Conservation (phyloP, 176 grass and related monocot species). For the Bromus sterilis region DNA sequence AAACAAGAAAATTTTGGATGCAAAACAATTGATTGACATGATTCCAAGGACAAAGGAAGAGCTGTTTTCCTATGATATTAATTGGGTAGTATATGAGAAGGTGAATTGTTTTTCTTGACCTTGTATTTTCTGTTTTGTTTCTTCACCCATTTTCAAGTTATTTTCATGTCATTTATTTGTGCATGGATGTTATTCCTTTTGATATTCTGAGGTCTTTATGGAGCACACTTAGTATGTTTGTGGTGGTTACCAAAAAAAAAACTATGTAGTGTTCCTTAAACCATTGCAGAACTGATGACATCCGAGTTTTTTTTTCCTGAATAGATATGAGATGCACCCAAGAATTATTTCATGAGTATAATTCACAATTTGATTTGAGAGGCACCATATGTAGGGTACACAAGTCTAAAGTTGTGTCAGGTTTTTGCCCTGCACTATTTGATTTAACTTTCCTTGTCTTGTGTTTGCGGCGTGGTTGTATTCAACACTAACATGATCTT, state of each 20-base stretch:
- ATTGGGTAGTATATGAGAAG: constrained; percentile 96
- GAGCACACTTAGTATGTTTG: background rate
- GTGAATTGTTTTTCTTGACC: constrained; percentile 27
- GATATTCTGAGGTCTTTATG: background rate
- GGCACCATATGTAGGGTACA: background rate
- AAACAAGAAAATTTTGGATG: constrained; percentile 87
- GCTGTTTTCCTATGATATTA: constrained; percentile 87
- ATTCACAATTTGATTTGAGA: background rate
- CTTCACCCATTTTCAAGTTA: background rate
- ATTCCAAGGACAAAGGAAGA: constrained; percentile 98
- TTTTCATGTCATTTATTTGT: background rate
- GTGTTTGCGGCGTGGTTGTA: background rate
- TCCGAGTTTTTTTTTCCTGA: background rate
- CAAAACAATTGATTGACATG: constrained; percentile 98
- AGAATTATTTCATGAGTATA: background rate
- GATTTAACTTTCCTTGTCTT: background rate
- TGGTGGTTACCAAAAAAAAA: background rate
- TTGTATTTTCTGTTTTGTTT: constrained; percentile 6
- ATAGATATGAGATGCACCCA: background rate
- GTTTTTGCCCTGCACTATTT: background rate
- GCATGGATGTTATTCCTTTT: constrained; percentile 1
- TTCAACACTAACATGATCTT: background rate
- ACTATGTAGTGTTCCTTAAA: background rate
- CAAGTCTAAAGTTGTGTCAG: background rate
- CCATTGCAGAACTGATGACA: background rate